Conservation (phyloP, 768 basidiomycete species). For the Rickenella mellea region DNA sequence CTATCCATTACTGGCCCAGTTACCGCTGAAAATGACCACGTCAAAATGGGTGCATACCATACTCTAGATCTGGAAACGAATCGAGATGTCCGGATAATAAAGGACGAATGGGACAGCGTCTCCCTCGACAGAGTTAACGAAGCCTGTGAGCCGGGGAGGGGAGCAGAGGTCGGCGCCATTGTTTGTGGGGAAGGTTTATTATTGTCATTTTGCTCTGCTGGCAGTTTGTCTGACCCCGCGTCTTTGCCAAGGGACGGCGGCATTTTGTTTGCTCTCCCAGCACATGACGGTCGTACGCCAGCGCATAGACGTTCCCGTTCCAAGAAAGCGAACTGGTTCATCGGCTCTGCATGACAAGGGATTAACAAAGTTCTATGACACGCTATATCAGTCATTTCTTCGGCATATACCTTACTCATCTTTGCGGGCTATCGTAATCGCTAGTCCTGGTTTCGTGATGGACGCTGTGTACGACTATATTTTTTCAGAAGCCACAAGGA, state of each 20-base stretch:
- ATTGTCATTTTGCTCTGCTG: not conserved
- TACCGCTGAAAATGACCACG: constrained; percentile 76
- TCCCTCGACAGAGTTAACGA: constrained; percentile 77
- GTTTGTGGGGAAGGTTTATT: constrained; percentile 81
- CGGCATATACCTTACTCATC: constrained; percentile 83
- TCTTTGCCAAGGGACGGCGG: constrained; percentile 53
- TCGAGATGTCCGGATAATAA: constrained; percentile 84
- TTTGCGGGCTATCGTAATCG: constrained; percentile 88
- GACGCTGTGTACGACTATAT: constrained; percentile 83
- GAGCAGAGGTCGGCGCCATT: constrained; percentile 93
- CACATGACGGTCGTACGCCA: constrained; percentile 95
- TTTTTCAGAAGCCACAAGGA: constrained; percentile 67
- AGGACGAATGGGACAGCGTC: constrained; percentile 91
- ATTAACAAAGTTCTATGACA: constrained; percentile 70
- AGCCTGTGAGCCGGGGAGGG: constrained; percentile 84
- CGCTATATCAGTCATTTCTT: constrained; percentile 77
- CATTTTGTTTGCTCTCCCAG: constrained; percentile 89
- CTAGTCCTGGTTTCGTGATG: constrained; percentile 92
- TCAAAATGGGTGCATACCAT: constrained; percentile 88
- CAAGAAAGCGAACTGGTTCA: constrained; percentile 79
- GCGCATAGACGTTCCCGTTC: constrained; percentile 80
- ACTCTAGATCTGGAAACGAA: constrained; percentile 91
- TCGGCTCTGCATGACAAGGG: constrained; percentile 90
- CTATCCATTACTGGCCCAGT: constrained; percentile 86
- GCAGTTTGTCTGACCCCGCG: not conserved